Base-by-base conservation (phyloP, 768 basidiomycete genomes). In the Cyclocybe aegerita region DNA sequence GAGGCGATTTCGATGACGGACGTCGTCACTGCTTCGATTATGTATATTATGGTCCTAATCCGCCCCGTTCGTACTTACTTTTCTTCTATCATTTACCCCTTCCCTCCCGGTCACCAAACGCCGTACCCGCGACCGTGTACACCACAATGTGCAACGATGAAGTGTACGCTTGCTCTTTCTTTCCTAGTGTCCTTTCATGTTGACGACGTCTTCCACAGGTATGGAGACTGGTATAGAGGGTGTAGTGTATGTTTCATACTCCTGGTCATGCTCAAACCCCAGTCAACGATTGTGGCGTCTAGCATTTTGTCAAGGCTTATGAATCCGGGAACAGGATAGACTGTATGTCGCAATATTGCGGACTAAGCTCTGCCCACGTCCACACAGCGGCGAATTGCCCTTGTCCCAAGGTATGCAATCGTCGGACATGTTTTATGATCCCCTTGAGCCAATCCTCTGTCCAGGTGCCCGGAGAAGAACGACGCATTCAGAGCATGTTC, bases 241-340 rank as follows among this genome's bases (percentile, higher is more conserved):
- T 76, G 74, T 60, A 64, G 65, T 53, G 75, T 74, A 65, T 57
- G 70, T 56, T 57, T 48, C 43, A 58, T 43, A 35, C 48, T 48
- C 42, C 38, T 39, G 50, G 51, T 46, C 49, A 44, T 9, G 37
- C 29, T 10, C 35, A 40, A 36, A 38, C 23, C 34, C 60, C 17
- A 39, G 9, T 16, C 39, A 43, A 6, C 41, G 41, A 58, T 23
- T 11, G 16, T 44, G 15, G 12, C 17, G 8, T 36, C 34, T 39
- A 88, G 86, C 84, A 86, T 65, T 87, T 84, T 64, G 74, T 86
- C 42, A 72, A 73, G 34, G 59, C 73, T 23, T 88, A 87, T 58
- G 82, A 85, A 57, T 80, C 83, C 0, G 86, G 88, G 32, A 68
- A 74, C 49, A 77, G 67, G 48, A 65, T 64, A 45, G 86, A 89